These are phyloP conservation scores for Baudoinia panamericana DNA, from an alignment of 495 filamentous ascomycete genomes.

Conservation along the genomic window DNA sequence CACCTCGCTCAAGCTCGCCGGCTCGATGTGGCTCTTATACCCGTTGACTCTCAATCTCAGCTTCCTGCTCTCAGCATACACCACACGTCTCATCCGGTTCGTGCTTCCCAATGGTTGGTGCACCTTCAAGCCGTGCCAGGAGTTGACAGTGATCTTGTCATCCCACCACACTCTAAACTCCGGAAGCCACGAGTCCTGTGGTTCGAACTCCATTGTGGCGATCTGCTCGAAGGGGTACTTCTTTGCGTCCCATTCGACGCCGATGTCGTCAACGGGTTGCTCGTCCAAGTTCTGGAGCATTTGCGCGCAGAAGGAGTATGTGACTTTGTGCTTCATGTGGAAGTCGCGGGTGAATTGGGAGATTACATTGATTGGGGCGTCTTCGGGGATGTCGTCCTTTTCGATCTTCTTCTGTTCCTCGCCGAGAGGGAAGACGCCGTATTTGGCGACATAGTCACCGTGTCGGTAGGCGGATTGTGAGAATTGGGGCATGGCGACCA, in stretches of 20 bases:
- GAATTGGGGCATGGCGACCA: slow-evolving; percentile 36
- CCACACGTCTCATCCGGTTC: slow-evolving; percentile 35
- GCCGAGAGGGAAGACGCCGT: slow-evolving; percentile 31
- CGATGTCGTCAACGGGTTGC: slow-evolving; percentile 38
- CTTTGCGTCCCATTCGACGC: slow-evolving; percentile 35
- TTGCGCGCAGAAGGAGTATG: slow-evolving; percentile 37
- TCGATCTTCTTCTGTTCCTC: slow-evolving; percentile 34
- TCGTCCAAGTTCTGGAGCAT: slow-evolving; percentile 36
- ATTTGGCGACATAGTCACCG: slow-evolving; percentile 39
- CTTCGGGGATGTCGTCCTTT: slow-evolving; percentile 31
- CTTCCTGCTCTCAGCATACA: slow-evolving; percentile 22
- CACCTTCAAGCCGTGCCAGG: slow-evolving; percentile 34
- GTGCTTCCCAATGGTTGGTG: slow-evolving; percentile 34
- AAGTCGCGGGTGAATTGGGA: slow-evolving; percentile 33
- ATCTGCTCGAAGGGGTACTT: slow-evolving; percentile 40
- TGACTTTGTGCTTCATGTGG: slow-evolving; percentile 33
- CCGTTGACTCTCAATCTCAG: slow-evolving; percentile 18
- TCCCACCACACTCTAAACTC: slow-evolving; percentile 36
- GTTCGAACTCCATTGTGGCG: slow-evolving; percentile 33
- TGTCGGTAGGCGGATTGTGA: slow-evolving; percentile 39
- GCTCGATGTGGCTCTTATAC: slow-evolving; percentile 19
- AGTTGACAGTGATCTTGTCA: slow-evolving; percentile 36
- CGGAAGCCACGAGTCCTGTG: slow-evolving; percentile 35
- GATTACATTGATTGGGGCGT: slow-evolving; percentile 32
- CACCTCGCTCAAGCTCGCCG: slow-evolving; percentile 12